Conservation (phyloP, 225 moss, liverwort and hornwort genomes). For the Pseudoscleropodium purum region DNA sequence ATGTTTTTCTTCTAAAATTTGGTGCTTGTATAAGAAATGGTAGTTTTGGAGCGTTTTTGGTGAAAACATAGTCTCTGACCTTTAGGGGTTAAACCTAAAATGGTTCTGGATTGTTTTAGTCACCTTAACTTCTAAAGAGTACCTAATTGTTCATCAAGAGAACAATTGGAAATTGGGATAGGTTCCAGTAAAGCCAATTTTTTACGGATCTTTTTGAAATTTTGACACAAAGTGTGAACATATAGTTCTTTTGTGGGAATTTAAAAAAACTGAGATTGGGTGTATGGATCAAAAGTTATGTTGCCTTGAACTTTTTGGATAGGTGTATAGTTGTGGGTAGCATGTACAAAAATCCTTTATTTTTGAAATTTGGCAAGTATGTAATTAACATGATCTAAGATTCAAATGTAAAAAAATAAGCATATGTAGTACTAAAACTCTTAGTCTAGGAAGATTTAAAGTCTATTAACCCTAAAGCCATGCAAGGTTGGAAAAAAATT, state of each 20-base stretch:
- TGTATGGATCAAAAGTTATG: not conserved
- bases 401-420: not conserved
- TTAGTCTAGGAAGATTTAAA: not conserved
- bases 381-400: not conserved
- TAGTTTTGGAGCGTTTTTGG: too few species aligned
- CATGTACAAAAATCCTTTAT: not conserved
- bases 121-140: not conserved
- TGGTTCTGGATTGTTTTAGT: accelerated
- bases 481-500: not conserved
- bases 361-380: not conserved
- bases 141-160: accelerated
- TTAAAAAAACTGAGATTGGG: accelerated
- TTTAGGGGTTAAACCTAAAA: not conserved
- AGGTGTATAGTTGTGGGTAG: accelerated
- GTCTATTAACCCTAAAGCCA: accelerated
- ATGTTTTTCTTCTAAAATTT: too few species aligned
- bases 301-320: not conserved
- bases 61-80: too few species aligned
- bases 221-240: not conserved
- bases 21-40: too few species aligned
- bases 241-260: too few species aligned
- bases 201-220: too few species aligned
- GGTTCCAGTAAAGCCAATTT: not conserved
- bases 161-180: not conserved
- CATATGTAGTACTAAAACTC: not conserved